Base-by-base conservation (phyloP, 345 rosid genomes). In the Populus davidiana region DNA sequence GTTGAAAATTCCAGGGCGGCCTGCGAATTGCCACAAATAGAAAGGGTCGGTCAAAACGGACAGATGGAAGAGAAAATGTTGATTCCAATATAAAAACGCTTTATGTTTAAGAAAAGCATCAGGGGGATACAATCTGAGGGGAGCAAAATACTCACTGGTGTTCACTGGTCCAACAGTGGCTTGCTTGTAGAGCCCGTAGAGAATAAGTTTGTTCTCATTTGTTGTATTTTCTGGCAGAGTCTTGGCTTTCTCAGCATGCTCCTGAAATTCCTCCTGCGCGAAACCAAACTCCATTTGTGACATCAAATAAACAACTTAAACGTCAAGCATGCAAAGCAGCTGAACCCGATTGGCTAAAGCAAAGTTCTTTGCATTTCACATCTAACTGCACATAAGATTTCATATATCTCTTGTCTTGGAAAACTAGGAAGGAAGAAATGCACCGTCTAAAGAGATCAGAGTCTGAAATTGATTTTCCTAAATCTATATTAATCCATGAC, bases 1-100 rank as follows among this genome's bases (percentile, higher is more conserved):
- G 91, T 66, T 83, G 83, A 96, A 92, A 52, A 93, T 86, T 78
- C 99, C 99, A 81, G 99, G 98, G 54, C 99, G 96, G 78, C 80
- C 98, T 96, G 82, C 74, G 67, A 50, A 68, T 31, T 8, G 35
- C 69, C 49, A 27, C 10, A 69, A 41, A 52, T 74, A 61, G 13
- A 31, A 43, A 56, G 59, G 54, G 29, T 14, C 20, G n/a, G 21
- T 54, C 5, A 14, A 41, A 35, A 38, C 11, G 6, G 38, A 27
- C 13, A 23, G 20, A 31, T 6, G 31, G 18, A 8, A 38, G 20
- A 25, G 61, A 29, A 25, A 27, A 63, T 13, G 29, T 41, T 39
- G 38, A 41, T 7, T 56, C n/a, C 29, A 59, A 23, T 23, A n/a
- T 31, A 49, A 14, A 18, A 8, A 11, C 12, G 1, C 10, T 14